A percentile compares a stretch with the other conserved stretches of the same genome.
phyloP scores from a whole-genome alignment of 176 grass and related monocot species.

The Oryza officinalis region DNA sequence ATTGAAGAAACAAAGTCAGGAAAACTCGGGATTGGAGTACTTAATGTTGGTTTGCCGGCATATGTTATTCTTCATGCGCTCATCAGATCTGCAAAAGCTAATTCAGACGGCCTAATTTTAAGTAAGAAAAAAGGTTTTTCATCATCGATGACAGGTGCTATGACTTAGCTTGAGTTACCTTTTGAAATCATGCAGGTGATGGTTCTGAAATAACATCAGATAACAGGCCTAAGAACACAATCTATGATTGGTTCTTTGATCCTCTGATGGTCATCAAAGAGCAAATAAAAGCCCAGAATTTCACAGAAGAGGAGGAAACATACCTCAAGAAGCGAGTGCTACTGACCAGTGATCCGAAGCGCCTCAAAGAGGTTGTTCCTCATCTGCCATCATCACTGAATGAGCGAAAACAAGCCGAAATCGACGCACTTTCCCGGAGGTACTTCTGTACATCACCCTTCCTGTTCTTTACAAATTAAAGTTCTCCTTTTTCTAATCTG shows the following conservation, averaged over 20 bases:
- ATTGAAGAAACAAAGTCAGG: slow-evolving; percentile 77
- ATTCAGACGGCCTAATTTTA: slow-evolving; percentile 65
- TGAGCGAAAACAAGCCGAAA: slow-evolving; percentile 75
- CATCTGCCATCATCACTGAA: slow-evolving; percentile 46
- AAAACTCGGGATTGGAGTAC: slow-evolving; percentile 50
- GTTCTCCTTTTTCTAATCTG: background rate
- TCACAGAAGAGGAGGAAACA: slow-evolving; percentile 76
- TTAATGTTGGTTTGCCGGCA: slow-evolving; percentile 86
- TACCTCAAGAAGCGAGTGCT: slow-evolving; percentile 75
- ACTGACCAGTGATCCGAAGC: slow-evolving; percentile 66
- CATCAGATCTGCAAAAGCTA: slow-evolving; percentile 63
- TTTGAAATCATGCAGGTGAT: slow-evolving; percentile 58
- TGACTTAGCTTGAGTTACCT: slow-evolving; percentile 15
- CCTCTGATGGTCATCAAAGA: slow-evolving; percentile 93
- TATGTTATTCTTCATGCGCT: slow-evolving; percentile 79
- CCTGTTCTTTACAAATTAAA: background rate
- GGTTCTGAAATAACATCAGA: slow-evolving; percentile 72
- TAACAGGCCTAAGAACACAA: slow-evolving; percentile 65
- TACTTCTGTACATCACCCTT: slow-evolving; percentile 10
- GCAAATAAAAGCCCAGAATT: slow-evolving; percentile 83
- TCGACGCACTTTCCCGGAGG: slow-evolving; percentile 87
- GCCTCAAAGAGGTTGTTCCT: slow-evolving; percentile 55
- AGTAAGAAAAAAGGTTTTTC: slow-evolving; percentile 59
- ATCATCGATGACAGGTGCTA: background rate
- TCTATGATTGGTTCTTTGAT: slow-evolving; percentile 96